These are phyloP conservation scores for Tulasnella sp. DNA, from an alignment of 768 basidiomycete species.

Conservation along the genomic window DNA sequence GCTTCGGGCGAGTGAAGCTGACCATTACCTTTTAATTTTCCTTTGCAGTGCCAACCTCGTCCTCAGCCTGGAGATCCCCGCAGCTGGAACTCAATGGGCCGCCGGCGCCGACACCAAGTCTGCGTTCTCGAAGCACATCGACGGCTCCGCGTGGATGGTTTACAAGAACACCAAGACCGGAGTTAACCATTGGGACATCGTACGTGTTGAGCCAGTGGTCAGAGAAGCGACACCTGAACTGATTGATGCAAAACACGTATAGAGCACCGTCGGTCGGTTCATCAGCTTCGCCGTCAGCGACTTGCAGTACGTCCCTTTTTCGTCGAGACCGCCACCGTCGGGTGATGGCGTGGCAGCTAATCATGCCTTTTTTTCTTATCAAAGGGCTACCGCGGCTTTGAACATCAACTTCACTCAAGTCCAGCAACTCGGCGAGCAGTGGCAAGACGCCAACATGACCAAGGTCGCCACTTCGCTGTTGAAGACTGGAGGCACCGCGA, in stretches of 20 bases:
- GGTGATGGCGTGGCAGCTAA: no score
- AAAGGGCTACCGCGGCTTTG: conserved; percentile 54
- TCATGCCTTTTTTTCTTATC: no score
- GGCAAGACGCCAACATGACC: conserved; percentile 46
- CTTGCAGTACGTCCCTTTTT: conserved; percentile 43
- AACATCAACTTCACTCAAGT: conserved; percentile 54
- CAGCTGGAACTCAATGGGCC: conserved; percentile 55
- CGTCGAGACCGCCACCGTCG: no score
- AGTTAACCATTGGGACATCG: conserved; percentile 68
- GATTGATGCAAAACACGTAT: conserved; percentile 41
- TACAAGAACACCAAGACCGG: conserved; percentile 54
- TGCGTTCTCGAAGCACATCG: conserved; percentile 55
- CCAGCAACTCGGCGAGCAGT: conserved; percentile 48
- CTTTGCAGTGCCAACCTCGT: conserved; percentile 43
- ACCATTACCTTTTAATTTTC: no score
- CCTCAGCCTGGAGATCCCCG: conserved; percentile 56
- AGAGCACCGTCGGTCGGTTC: conserved; percentile 63
- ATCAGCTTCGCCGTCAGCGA: conserved; percentile 60
- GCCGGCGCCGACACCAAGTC: conserved; percentile 41
- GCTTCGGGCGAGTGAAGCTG: neutral
- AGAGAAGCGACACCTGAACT: no score
- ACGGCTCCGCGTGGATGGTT: conserved; percentile 68
- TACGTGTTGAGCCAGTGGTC: no score
- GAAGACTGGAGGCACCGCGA: conserved; percentile 43
- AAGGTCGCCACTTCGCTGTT: conserved; percentile 43